phyloP scores from a whole-genome alignment of 2,329 filamentous ascomycete species.

The Botrytis elliptica region DNA sequence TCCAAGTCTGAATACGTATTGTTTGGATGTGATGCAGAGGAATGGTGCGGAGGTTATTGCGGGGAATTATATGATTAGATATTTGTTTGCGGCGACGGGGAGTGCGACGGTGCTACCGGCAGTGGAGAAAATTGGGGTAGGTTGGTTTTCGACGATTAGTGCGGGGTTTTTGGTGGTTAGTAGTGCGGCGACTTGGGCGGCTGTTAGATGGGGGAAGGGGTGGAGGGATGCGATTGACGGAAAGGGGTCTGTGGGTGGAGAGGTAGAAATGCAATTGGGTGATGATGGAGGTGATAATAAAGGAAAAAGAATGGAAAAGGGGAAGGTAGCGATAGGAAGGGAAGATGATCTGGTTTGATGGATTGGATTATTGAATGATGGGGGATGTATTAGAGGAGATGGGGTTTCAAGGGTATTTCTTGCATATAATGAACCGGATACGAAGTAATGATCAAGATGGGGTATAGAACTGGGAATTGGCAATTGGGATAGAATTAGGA shows the following conservation, averaged over 20 bases:
- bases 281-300: neutral
- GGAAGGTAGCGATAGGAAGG: neutral
- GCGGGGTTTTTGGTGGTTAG: constrained; percentile 53
- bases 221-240: constrained; percentile 52
- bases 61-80: constrained; percentile 76
- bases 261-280: constrained; percentile 19
- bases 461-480: neutral
- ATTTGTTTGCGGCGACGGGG: constrained; percentile 69
- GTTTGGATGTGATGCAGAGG: constrained; percentile 75
- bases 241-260: constrained; percentile 43
- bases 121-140: constrained; percentile 71
- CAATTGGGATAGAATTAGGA: neutral
- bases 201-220: constrained; percentile 32
- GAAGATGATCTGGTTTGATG: neutral
- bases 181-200: constrained; percentile 28
- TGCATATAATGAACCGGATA: neutral
- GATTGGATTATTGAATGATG: neutral
- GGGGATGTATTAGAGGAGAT: neutral
- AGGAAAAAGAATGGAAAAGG: neutral
- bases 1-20: constrained; percentile 75
- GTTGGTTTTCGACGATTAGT: constrained; percentile 76
- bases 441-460: neutral
- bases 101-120: constrained; percentile 72
- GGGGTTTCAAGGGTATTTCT: neutral
- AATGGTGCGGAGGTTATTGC: constrained; percentile 72